phyloP scores from a whole-genome alignment of 1,284 basidiomycete genomes.

The Boletus semigastroideus region DNA sequence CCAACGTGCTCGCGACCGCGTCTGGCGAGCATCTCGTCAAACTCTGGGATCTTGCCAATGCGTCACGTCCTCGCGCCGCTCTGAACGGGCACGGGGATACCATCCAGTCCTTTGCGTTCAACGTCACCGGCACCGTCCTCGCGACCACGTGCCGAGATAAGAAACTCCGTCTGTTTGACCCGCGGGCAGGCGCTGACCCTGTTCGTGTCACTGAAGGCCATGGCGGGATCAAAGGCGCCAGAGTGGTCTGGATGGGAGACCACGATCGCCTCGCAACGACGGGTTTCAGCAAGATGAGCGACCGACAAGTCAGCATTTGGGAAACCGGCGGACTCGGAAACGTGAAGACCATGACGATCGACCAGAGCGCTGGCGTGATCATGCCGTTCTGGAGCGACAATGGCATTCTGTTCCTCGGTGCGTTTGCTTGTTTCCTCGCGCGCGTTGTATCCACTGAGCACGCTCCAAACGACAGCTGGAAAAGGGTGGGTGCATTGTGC shows the following conservation, averaged over 20 bases:
- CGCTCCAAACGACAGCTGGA: constrained; percentile 48
- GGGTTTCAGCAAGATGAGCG: constrained; percentile 94
- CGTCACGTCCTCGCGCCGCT: constrained; percentile 61
- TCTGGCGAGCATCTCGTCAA: constrained; percentile 89
- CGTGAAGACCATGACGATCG: constrained; percentile 76
- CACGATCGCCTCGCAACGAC: constrained; percentile 88
- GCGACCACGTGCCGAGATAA: constrained; percentile 88
- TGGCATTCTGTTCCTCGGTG: constrained; percentile 89
- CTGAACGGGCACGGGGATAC: constrained; percentile 84
- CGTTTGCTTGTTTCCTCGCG: constrained; percentile 18
- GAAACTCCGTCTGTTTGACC: constrained; percentile 91
- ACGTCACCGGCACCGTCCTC: constrained; percentile 75
- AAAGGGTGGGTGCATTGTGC: constrained; percentile 55
- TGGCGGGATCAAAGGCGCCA: constrained; percentile 90
- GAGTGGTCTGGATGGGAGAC: constrained; percentile 91
- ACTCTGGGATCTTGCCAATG: constrained; percentile 84
- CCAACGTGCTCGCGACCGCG: constrained; percentile 84
- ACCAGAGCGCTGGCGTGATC: constrained; percentile 88
- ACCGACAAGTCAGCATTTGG: constrained; percentile 89
- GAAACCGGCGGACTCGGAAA: constrained; percentile 72
- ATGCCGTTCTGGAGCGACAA: constrained; percentile 99
- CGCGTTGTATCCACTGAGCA: constrained; percentile 1
- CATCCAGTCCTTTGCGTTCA: constrained; percentile 87
- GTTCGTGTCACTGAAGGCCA: constrained; percentile 87
- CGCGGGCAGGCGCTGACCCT: constrained; percentile 75